Conservation (phyloP, 2,329 filamentous ascomycete species). For the Chaetomium strumarium region DNA sequence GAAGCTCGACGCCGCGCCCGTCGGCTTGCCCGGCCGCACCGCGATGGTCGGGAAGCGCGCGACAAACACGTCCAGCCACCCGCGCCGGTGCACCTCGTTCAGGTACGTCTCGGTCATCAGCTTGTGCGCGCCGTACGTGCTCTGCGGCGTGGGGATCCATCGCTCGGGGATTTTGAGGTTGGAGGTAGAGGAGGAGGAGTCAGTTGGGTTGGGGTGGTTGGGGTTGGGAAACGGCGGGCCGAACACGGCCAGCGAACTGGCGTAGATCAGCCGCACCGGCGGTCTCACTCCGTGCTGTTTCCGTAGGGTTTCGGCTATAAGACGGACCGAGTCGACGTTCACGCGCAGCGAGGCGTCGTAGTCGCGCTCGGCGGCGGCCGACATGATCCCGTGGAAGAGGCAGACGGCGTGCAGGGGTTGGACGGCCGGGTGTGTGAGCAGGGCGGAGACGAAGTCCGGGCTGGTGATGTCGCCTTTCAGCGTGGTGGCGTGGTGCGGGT, state of each 20-base stretch:
- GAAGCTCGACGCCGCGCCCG: slow-evolving; percentile 57
- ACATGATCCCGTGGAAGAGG: slow-evolving; percentile 64
- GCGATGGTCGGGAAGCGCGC: slow-evolving; percentile 57
- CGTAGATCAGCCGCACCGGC: slow-evolving; percentile 56
- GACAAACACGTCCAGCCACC: slow-evolving; percentile 51
- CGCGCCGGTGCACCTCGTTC: slow-evolving; percentile 57
- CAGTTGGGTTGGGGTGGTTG: slow-evolving; percentile 29
- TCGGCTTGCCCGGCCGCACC: slow-evolving; percentile 54
- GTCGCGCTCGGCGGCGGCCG: slow-evolving; percentile 55
- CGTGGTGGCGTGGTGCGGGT: slow-evolving; percentile 45
- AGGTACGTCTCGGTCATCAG: slow-evolving; percentile 55
- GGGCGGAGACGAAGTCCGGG: slow-evolving; percentile 29
- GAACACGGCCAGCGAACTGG: slow-evolving; percentile 58
- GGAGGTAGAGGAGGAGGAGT: too few species aligned
- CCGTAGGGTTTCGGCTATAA: slow-evolving; percentile 46
- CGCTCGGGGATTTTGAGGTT: slow-evolving; percentile 43
- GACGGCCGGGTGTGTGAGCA: slow-evolving; percentile 37
- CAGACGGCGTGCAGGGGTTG: slow-evolving; percentile 48
- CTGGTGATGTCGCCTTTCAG: slow-evolving; percentile 45
- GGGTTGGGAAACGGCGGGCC: slow-evolving; percentile 51
- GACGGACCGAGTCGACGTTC: slow-evolving; percentile 54
- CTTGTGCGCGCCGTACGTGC: slow-evolving; percentile 59
- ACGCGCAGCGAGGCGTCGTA: slow-evolving; percentile 54
- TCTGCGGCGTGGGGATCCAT: slow-evolving; percentile 52
- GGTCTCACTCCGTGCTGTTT: slow-evolving; percentile 43